phyloP scores from a whole-genome alignment of 108 stramenopile species.

The Stephanodiscus minutulus region DNA sequence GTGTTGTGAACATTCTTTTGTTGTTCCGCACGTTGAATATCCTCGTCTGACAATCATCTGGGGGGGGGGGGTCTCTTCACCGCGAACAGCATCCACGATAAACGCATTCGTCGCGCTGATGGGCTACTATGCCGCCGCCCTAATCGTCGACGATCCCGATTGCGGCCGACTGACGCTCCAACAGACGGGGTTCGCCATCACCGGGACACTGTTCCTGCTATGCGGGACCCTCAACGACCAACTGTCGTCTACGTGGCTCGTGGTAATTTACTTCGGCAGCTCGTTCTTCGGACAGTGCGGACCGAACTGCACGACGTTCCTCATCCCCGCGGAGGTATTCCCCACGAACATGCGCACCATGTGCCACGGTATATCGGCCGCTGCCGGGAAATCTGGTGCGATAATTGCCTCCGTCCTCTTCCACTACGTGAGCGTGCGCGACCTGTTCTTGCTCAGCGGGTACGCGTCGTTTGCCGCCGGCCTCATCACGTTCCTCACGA shows the following conservation, averaged over 20 bases:
- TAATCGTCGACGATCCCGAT: conserved; percentile 59
- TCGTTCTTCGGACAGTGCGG: conserved; percentile 80
- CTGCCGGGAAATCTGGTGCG: conserved; percentile 75
- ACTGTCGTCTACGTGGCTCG: conserved; percentile 49
- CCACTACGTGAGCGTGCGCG: conserved; percentile 20
- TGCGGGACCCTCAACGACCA: conserved; percentile 56
- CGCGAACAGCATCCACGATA: conserved; percentile 42
- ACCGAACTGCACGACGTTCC: conserved; percentile 78
- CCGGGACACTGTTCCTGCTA: conserved; percentile 65
- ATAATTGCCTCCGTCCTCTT: conserved; percentile 70
- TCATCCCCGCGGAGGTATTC: conserved; percentile 43
- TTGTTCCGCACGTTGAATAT: background rate
- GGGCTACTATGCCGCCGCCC: conserved; percentile 75
- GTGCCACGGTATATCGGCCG: conserved; percentile 76
- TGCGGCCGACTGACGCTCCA: conserved; percentile 65
- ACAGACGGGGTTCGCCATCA: conserved; percentile 61
- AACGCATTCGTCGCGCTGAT: conserved; percentile 75
- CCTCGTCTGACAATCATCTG: background rate
- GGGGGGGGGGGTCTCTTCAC: too few relatives aligned
- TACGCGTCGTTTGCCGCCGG: conserved; percentile 57
- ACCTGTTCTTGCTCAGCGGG: conserved; percentile 64
- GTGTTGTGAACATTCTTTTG: background rate
- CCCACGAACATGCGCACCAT: conserved; percentile 71
- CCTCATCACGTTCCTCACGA: conserved; percentile 56
- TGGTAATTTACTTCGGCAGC: conserved; percentile 61